Base-by-base conservation (phyloP, 2,329 filamentous ascomycete genomes). In the Zymoseptoria brevis region DNA sequence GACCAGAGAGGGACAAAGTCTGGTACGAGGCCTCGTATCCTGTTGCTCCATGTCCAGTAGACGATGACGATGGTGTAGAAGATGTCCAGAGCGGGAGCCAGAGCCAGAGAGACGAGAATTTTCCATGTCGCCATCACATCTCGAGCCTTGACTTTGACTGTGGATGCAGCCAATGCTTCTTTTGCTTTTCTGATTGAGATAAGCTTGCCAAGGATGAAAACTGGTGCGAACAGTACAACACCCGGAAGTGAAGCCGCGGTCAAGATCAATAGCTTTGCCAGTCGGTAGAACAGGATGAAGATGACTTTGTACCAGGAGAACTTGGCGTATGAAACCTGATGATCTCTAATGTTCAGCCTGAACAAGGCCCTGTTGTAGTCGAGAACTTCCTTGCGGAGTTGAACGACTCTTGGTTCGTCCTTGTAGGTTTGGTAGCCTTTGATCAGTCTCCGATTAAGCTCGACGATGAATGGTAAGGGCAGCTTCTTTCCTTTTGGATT, bases 121-220 rank as follows among this genome's bases (percentile, higher is more conserved):
- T 96, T 96, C 91, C 91, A 96, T 0, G 91, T 96, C 0, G 90
- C 90, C 80, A 96, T 91, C 57, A 96, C 91, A 73, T 96, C 91
- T 60, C 87, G 84, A 21, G 89, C 91, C 71, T 91, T 87, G 58
- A 96, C 84, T 76, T 96, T 96, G 73, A 96, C 91, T 0, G 87
- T 88, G 5, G 89, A 95, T 13, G 87, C 90, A 16, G 90, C 90
- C 60, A 96, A 79, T 2, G 91, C 91, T 74, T 91, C 87, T 69
- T 85, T 86, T 8, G 90, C 90, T 76, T 96, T 96, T 68, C 85
- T 84, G 58, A 84, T 83, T 59, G 89, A 94, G 71, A 95, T 93
- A 58, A 87, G 76, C 73, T 93, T 95, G 50, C 90, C 88, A 8
- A 87, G 87, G 50, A 92, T 85, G 72, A 96, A 96, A 55, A 96